Evolutionary conservation across 2,329 filamentous ascomycete genomes (phyloP), one percentile per base, ranked within the genome.

Genomic region (Calonectria pauciramosa): DNA sequence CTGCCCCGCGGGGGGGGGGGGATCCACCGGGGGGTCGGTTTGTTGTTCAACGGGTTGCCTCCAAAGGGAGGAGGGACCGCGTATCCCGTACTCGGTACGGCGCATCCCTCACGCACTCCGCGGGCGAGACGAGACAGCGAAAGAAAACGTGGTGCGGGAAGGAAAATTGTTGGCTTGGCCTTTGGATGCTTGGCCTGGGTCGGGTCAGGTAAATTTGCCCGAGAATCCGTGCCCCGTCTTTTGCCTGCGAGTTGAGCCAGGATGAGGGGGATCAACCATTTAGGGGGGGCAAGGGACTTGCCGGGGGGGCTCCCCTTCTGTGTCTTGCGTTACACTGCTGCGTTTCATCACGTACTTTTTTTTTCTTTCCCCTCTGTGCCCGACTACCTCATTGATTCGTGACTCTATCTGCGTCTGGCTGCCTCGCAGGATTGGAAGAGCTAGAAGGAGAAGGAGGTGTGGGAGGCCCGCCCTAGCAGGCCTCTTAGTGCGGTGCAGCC

Each of bases 401-500:
- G 56, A 41, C 56, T 41, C 26, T n/a, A 13, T 63, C 11, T n/a
- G 23, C 13, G 14, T 34, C 28, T 56, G 14, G 51, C 51, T 34
- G 51, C 51, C 51, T 60, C 56, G 32, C 52, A 28, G 34, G 34
- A 9, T 20, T 16, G 7, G 30, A 23, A 8, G 34, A 6, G 20
- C 44, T n/a, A 47, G 44, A 47, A 47, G 20, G 44, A n/a, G 44
- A 47, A 23, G 44, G 44, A 36, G 56, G 56, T 34, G 56, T 41
- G 56, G 64, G 64, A 68, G n/a, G 47, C 28, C 47, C 23, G 49
- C 49, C 30, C 32, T 68, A 41, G 47, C 34, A 32, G 28, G 20
- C 32, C 11, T 52, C 44, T 67, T 49, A 52, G 67, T 69, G 67
- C 18, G 36, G 23, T 69, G n/a, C 51, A 36, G n/a, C 16, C 36